Base-by-base conservation (phyloP, 306 rosid genomes). In the Vicia villosa region DNA sequence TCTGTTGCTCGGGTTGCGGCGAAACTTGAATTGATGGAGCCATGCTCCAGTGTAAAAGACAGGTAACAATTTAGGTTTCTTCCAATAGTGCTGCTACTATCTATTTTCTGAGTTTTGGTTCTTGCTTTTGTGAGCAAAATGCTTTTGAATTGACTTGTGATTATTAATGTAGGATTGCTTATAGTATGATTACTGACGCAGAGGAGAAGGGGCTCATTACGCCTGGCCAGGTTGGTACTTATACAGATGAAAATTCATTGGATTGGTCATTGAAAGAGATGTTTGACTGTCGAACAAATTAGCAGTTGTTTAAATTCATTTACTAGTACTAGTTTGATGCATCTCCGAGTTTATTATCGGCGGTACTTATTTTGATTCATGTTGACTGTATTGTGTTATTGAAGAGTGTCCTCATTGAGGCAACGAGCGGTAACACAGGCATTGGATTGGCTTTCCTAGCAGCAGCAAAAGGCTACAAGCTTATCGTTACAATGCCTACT, bases 361-460 rank as follows among this genome's bases (percentile, higher is more conserved):
- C 68, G 22, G 59, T 72, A 15, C 42, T 62, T 55, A 55, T 43
- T 16, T 47, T 70, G 41, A 46, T 74, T 49, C 42, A 45, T 47
- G 21, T 64, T 59, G 56, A 16, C 58, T 28, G 16, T 45, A 38
- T 46, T 46, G 21, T 79, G 74, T 63, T 82, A n/a, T 72, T 74
- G 76, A 68, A 90, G 91, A 90, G 86, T 75, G 85, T 87, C 66
- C 88, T 87, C 69, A 79, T 90, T 40, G 93, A 90, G 74, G 89
- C 93, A 32, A 87, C 93, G 47, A 87, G 91, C 40, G 47, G 67
- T 20, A 61, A 37, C 21, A 87, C 93, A 47, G 91, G 91, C 49
- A 87, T 89, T 5, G 96, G 93, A 37, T 82, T 89, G 68, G 96
- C 96, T 68, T 89, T 89, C 79, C 78, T 87, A 76, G 92, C 96